phyloP scores from a whole-genome alignment of 345 rosid species.

The Theobroma cacao region DNA sequence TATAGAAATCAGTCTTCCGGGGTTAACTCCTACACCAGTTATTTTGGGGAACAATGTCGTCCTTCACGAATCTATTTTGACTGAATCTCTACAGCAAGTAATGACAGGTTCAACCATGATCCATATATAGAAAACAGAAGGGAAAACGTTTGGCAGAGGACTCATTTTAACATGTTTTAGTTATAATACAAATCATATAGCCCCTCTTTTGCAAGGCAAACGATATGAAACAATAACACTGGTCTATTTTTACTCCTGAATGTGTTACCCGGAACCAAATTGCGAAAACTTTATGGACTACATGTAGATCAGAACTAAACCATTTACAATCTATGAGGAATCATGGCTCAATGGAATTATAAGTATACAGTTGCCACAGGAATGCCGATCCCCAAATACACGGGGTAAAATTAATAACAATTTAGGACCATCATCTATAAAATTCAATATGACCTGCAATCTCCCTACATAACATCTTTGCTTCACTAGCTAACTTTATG shows the following conservation, averaged over 20 bases:
- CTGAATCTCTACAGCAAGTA: neutral
- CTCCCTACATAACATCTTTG: conserved; percentile 72
- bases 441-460: conserved; percentile 84
- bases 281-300: neutral
- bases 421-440: conserved; percentile 35
- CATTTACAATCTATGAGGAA: neutral
- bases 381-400: neutral
- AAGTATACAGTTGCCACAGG: neutral
- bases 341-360: neutral
- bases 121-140: neutral
- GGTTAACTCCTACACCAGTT: neutral
- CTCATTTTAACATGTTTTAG: no score
- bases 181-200: no score
- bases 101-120: neutral
- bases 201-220: neutral
- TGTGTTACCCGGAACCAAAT: no score
- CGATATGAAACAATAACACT: neutral
- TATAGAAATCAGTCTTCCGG: neutral
- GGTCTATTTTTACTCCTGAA: neutral
- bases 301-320: neutral
- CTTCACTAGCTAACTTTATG: conserved; percentile 53
- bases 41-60: neutral
- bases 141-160: neutral
- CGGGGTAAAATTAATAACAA: neutral
- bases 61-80: neutral